Evolutionary conservation across 1,139 yeast species (phyloP).

Genomic region (Candida freyschussii): DNA sequence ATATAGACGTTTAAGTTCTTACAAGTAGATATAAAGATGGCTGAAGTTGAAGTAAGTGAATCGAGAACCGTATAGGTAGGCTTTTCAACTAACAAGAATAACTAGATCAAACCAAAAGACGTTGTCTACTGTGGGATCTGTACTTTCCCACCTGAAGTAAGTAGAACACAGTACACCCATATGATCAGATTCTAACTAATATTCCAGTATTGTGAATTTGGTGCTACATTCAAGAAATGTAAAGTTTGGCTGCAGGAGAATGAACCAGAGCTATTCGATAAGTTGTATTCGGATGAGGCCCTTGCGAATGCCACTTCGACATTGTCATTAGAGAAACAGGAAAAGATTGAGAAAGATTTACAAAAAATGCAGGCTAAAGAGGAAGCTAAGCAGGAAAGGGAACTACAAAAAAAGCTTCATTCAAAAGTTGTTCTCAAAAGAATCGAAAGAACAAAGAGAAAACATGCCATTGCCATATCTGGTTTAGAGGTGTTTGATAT

Average conservation of each 20-base stretch:
- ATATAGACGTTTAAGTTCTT: too few species aligned
- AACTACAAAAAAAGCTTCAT: conserved; percentile 68
- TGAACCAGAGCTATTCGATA: conserved; percentile 51
- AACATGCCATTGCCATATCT: conserved; percentile 79
- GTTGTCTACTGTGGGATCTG: conserved; percentile 80
- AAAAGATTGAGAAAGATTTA: conserved; percentile 73
- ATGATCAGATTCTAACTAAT: conserved; percentile 5
- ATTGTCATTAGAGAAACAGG: conserved; percentile 58
- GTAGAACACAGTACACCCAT: conserved; percentile 2
- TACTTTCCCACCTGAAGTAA: conserved; percentile 72
- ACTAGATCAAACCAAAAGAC: conserved; percentile 34
- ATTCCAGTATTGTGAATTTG: conserved; percentile 75
- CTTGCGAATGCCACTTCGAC: conserved; percentile 25
- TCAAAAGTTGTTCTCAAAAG: conserved; percentile 81
- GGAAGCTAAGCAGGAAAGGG: conserved; percentile 84
- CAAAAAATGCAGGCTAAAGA: conserved; percentile 85
- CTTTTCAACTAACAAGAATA: conserved; percentile 7
- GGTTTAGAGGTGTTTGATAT: conserved; percentile 88
- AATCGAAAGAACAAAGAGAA: conserved; percentile 86
- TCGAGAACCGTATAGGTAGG: too few species aligned
- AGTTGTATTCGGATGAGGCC: conserved; percentile 57
- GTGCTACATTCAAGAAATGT: conserved; percentile 76
- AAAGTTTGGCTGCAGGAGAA: conserved; percentile 71
- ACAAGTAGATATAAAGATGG: too few species aligned
- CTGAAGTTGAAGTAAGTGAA: conserved; percentile 11